Conservation (phyloP, 2,329 filamentous ascomycete genomes). For the Apiospora marii region DNA sequence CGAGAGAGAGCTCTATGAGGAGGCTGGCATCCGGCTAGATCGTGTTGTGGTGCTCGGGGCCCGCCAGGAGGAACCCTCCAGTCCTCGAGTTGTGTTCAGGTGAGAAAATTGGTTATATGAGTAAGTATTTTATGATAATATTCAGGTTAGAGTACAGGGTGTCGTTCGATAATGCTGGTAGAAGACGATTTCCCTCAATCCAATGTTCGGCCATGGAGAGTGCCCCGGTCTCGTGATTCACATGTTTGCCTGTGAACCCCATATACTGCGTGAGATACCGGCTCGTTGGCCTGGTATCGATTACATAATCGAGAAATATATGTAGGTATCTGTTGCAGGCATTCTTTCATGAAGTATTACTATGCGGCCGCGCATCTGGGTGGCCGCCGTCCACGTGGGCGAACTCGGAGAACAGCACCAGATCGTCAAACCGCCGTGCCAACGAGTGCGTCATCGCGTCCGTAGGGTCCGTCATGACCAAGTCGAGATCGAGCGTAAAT, state of each 20-base stretch:
- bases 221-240: background rate
- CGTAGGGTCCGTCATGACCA: slow-evolving; percentile 4
- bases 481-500: slow-evolving; percentile 21
- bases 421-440: slow-evolving; percentile 10
- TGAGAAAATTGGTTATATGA: background rate
- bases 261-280: too few relatives aligned
- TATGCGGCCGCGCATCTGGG: background rate
- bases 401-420: slow-evolving; percentile 13
- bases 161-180: background rate
- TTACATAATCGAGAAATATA: too few relatives aligned
- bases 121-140: background rate
- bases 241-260: background rate
- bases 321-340: background rate
- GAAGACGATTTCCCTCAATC: background rate
- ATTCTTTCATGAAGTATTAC: background rate
- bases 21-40: background rate
- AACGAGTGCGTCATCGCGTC: slow-evolving; percentile 8
- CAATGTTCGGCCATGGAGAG: too few relatives aligned
- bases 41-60: background rate
- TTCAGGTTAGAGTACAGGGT: background rate
- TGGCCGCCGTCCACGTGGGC: slow-evolving; percentile 1
- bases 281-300: too few relatives aligned
- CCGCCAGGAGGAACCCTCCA: background rate
- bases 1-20: background rate
- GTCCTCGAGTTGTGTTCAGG: background rate